Base-by-base conservation (phyloP, 495 filamentous ascomycete species). In the Penicillium cinerascens region DNA sequence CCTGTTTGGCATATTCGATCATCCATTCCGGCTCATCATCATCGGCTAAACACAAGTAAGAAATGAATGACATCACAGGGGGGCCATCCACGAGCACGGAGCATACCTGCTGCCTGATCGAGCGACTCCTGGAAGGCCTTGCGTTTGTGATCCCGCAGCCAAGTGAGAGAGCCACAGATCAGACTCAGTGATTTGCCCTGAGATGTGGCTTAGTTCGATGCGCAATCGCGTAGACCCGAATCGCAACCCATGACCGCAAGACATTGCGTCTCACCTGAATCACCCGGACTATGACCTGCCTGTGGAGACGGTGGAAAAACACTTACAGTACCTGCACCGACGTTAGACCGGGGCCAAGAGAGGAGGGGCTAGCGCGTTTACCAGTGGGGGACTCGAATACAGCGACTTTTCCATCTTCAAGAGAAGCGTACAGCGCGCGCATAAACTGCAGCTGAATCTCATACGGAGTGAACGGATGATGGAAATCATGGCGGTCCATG, bases 131-230 rank as follows among this genome's bases (percentile, higher is more conserved):
- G 82, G 51, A 91, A 84, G 0, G 55, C 70, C 51, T 78, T 78
- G 29, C 82, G 80, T 69, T 96, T 92, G 69, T 91, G 82, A 56
- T 91, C 83, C 41, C 93, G 87, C 8, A 97, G 76, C 95, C 93
- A 98, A 1, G 93, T 97, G 56, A 98, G 71, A 29, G 93, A 83
- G 45, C 85, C 86, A 72, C 93, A 98, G 56, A 98, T 96, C 18
- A 98, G 74, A 62, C 93, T 97, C 16, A 98, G 68, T 2, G 95
- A 97, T 82, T 98, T 98, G n/a, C 93, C 92, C 85, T 92, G 50
- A 9, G 29, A 16, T 15, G 44, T 42, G 48, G 44, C 48, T 55
- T 54, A 63, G 49, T 13, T 33, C 2, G 9, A 33, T 33, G 29
- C 29, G 9, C 4, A 33, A 33, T 15, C 9, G 39, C 25, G 21